phyloP scores from a whole-genome alignment of 2,329 filamentous ascomycete species.

The Aspergillus sp. region DNA sequence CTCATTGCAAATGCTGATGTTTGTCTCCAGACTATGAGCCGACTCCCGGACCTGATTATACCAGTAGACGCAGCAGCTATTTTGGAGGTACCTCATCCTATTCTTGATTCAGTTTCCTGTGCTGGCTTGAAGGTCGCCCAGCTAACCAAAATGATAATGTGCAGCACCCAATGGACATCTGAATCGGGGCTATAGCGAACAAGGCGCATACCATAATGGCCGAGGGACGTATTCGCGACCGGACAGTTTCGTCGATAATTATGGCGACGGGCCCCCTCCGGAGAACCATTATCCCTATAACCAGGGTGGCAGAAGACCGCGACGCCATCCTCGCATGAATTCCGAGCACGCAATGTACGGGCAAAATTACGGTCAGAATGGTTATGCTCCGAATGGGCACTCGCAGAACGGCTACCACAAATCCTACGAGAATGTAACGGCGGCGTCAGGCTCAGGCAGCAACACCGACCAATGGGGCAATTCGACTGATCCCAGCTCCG shows the following conservation, averaged over 20 bases:
- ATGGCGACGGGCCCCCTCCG: constrained; percentile 44
- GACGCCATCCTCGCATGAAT: constrained; percentile 34
- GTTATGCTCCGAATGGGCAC: constrained; percentile 29
- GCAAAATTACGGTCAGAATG: constrained; percentile 50
- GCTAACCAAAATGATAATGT: neutral
- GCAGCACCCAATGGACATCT: constrained; percentile 32
- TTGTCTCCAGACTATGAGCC: constrained; percentile 28
- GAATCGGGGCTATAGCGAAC: constrained; percentile 32
- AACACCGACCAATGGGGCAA: constrained; percentile 72
- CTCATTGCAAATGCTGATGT: constrained; percentile 17
- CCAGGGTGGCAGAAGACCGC: constrained; percentile 25
- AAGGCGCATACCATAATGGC: constrained; percentile 34
- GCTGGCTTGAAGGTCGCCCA: neutral
- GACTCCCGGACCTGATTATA: constrained; percentile 39
- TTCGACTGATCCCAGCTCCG: constrained; percentile 86
- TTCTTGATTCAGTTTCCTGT: neutral
- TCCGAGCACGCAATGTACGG: constrained; percentile 35
- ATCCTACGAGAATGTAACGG: constrained; percentile 84
- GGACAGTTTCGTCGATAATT: constrained; percentile 45
- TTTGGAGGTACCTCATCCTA: constrained; percentile 44
- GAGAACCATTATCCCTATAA: constrained; percentile 49
- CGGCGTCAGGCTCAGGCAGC: constrained; percentile 64
- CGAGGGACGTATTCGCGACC: constrained; percentile 41
- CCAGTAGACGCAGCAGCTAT: constrained; percentile 60
- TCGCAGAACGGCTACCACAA: constrained; percentile 63